Evolutionary conservation across 305 asterid species (phyloP), one percentile per base, ranked within the genome.

Genomic region (Fraxinus ornus): DNA sequence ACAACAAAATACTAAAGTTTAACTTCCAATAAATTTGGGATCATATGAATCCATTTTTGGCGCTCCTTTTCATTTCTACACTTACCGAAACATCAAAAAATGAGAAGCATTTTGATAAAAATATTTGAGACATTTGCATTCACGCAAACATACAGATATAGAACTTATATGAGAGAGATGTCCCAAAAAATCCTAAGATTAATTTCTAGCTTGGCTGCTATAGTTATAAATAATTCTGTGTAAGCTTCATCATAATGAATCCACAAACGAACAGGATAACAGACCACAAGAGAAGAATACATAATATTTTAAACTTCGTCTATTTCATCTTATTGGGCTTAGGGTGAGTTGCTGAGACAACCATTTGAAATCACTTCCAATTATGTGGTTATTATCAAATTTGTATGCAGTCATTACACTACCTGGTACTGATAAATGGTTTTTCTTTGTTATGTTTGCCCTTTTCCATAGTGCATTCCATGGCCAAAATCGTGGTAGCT

Each of bases 401-500:
- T 52, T 52, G 55, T 17, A 15, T 52, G 64, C n/a, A 7, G 24
- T 3, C 22, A 17, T 15, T 49, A 0, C 62, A 49, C 4, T 80
- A 88, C 91, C 89, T 19, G 88, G 28, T 70, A 30, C 36, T 28
- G 85, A 44, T 44, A 44, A 44, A 44, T 44, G n/a, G 5, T 44
- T 44, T 44, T 3, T 12, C 55, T 0, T 44, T 12, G n/a, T 44
- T 44, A 44, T 10, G 55, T 44, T 44, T 12, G 5, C 55, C n/a
- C 1, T 44, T 44, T 44, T 44, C 55, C 55, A 12, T 12, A 44
- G 12, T 12, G n/a, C 70, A 1, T 72, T 83, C 89, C 83, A 80
- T 13, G 78, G 83, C 85, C 86, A 60, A 39, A 15, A 77, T 35
- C 86, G 80, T 36, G 68, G 79, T 41, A 81, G 47, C 82, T 75